A percentile compares a stretch with the other conserved stretches of the same genome.
Evolutionary conservation across 108 stramenopile species (phyloP).

Genomic region (Pseudonitzschia multiseries): DNA sequence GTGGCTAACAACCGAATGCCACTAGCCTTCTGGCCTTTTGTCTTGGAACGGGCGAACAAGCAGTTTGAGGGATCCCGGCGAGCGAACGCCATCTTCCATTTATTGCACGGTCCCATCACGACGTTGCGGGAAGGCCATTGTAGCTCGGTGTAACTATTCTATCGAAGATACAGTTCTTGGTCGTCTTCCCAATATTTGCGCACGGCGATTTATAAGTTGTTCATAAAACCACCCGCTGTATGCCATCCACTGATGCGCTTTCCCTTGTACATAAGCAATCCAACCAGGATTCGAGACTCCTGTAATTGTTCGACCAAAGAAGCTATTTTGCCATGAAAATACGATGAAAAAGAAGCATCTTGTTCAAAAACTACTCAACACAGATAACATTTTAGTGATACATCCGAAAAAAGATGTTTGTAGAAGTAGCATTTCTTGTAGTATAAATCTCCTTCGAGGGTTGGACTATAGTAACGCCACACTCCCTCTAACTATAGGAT

Average conservation of each 20-base stretch:
- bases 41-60: conserved; percentile 5
- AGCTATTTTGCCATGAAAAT: too few species aligned
- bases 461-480: too few species aligned
- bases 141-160: not conserved
- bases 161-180: not conserved
- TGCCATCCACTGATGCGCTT: too few species aligned
- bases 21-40: not conserved
- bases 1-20: not conserved
- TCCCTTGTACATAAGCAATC: not conserved
- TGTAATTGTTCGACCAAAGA: too few species aligned
- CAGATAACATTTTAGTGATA: too few species aligned
- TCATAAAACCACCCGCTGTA: too few species aligned
- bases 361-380: too few species aligned
- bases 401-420: too few species aligned
- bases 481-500: too few species aligned
- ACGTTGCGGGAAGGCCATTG: not conserved
- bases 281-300: not conserved
- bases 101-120: not conserved
- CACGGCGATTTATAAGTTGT: not conserved
- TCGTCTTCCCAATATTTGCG: not conserved
- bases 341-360: too few species aligned
- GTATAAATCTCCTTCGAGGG: too few species aligned
- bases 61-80: conserved; percentile 1
- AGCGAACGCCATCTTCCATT: not conserved
- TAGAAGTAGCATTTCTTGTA: too few species aligned